Base-by-base conservation (phyloP, 2,329 filamentous ascomycete species). In the Epichloe gansuensis region DNA sequence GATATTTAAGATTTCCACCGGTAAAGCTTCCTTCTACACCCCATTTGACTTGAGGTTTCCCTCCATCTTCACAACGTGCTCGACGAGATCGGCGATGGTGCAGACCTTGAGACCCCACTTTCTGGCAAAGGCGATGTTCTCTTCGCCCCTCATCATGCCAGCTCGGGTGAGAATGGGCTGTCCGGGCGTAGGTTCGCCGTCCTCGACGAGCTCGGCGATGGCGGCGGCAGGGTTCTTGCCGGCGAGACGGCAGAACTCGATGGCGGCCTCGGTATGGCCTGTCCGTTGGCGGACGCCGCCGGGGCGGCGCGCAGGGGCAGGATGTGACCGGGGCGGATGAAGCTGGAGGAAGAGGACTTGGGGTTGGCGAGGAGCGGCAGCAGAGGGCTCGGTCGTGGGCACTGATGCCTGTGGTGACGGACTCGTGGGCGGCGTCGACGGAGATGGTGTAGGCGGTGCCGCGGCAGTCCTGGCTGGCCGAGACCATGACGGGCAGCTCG, bases 111-210 rank as follows among this genome's bases (percentile, higher is more conserved):
- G 74, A 4, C 90, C 90, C 83, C 86, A 97, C 69, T 78, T 83
- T 69, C 82, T 82, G 31, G 90, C 93, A 76, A 98, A 98, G 49
- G 76, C 79, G 64, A 98, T 74, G 71, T 91, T 96, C 39, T 81
- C 87, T 72, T 95, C 89, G 57, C 89, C 82, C 60, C 90, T 75
- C 82, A 97, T 84, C 93, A 98, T 98, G 28, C 86, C 88, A n/a
- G 83, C 80, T 21, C 79, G 82, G 11, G 68, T 67, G 59, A 83
- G 74, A 62, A 86, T 73, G 1, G 88, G 78, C 62, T 76, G 75
- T 0, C 89, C 90, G 12, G 75, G 72, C 3, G 89, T 77, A 67
- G 83, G 80, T 57, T 81, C 80, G 1, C 91, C 91, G 60, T 94
- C 90, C 58, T 91, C 88, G 45, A 98, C 89, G 56, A 98, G 72